Evolutionary conservation across 305 asterid genomes (phyloP), one percentile per base, ranked within the genome.

Genomic region (Euphrasia arctica): DNA sequence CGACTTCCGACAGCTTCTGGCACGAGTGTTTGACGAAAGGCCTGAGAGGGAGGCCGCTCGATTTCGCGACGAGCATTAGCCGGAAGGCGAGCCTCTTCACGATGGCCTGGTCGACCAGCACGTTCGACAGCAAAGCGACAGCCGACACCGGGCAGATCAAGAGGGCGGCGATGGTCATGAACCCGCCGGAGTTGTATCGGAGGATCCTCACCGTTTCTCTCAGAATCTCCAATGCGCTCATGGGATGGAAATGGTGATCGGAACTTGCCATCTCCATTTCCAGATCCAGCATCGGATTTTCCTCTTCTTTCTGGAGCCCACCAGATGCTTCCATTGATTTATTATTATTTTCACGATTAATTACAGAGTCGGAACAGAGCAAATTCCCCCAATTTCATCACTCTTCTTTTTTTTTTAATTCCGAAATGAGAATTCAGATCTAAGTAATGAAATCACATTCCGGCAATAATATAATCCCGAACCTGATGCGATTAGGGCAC

Each of bases 201-300:
- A 93, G 92, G 74, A 93, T 86, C 76, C 96, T 73, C 41, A 90
- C 95, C 0, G 87, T 83, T 77, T 90, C 97, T 70, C 88, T 80
- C 77, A 93, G 64, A 70, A 93, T 93, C 65, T 90, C 95, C 68
- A 93, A 63, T 1, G 95, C 95, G 70, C 80, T 81, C 87, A 77
- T 78, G 25, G 97, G 78, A 67, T 79, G 80, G 66, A 85, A 68
- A 54, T 71, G 82, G 70, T 73, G 78, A 73, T 79, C 87, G 25
- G 85, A 64, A 12, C 78, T 72, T 58, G 0, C 14, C 61, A 4
- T 78, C 77, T 78, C 95, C 71, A 75, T 70, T 79, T 85, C 81
- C 4, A 79, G 45, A 77, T 73, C 82, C 18, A 36, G 62, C 28
- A 66, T 78, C 49, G 63, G 77, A 2, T 42, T 60, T 66, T 70